Evolutionary conservation across 805 yeast species (phyloP), one percentile per base, ranked within the genome.

Genomic region (Starmerella floris): DNA sequence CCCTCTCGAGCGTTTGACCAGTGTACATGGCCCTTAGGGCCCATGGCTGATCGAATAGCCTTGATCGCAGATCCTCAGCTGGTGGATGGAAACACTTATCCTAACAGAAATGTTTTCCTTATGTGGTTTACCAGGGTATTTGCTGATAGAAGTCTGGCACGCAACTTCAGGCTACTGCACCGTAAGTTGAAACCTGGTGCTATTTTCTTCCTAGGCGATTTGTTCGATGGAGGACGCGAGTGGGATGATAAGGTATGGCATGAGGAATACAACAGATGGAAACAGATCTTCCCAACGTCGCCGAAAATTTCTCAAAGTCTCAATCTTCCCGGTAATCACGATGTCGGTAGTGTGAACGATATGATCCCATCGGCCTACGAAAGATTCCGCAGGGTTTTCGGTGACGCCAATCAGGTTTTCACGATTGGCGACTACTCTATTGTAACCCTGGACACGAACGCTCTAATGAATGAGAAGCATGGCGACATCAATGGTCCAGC

Each of bases 21-120:
- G 23, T 79, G 85, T 54, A 51, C 60, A 4, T 85, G 95, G 95
- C 53, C 51, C 20, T 41, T 32, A n/a, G 48, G 43, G 32, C 31
- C 28, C 4, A 33, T 33, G 15, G 43, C 48, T 3, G 34, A 53
- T 10, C 50, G 52, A 13, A 66, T 81, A 23, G 73, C 73, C 1
- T 49, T 91, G 11, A 68, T 83, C 28, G 97, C 96, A 0, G 99
- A 91, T 57, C 98, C 98, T 0, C 99, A 91, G 59, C 68, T 91
- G 34, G 79, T 91, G 54, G 99, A 91, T 56, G 79, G 69, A 22
- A 74, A 81, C 60, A 81, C 97, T 0, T 91, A 91, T 58, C 94
- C 94, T 0, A 77, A 73, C 2, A 64, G 85, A 52, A 74, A 78
- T 17, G 49, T 63, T 33, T 22, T 65, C 3, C 58, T 73, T 21